These are phyloP conservation scores for Funneliformis geosporum DNA, from an alignment of 192 early-diverging fungal species.

Conservation along the genomic window DNA sequence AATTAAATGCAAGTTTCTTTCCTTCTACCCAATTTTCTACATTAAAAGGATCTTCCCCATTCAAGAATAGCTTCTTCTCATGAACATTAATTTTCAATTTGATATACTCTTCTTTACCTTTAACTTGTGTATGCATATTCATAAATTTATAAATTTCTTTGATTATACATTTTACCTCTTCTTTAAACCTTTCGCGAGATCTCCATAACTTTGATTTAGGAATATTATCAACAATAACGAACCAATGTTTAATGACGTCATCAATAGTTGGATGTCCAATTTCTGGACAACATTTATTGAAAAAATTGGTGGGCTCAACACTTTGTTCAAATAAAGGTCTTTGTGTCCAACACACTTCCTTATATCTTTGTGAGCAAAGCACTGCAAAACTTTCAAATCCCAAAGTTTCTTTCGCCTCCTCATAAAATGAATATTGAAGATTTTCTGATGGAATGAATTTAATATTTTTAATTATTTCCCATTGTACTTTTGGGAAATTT, in stretches of 20 bases:
- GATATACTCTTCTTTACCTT: not conserved
- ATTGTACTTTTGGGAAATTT: not conserved
- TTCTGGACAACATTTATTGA: not conserved
- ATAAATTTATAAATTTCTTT: not conserved
- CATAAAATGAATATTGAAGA: not conserved
- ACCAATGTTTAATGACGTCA: not conserved
- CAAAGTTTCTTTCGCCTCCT: not conserved
- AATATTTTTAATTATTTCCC: not conserved
- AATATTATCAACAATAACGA: not conserved
- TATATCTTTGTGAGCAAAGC: not conserved
- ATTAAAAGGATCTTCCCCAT: not conserved
- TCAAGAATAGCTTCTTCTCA: not conserved
- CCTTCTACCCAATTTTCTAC: not conserved
- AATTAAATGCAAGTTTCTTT: not conserved
- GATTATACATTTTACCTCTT: not conserved
- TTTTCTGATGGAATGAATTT: constrained; percentile 11
- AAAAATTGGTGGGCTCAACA: not conserved
- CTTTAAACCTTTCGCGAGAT: not conserved
- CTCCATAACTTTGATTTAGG: not conserved
- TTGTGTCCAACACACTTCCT: not conserved
- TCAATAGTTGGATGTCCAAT: not conserved
- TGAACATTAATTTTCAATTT: not conserved
- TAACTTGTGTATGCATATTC: not conserved
- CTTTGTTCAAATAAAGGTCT: not conserved
- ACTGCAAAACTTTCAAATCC: not conserved